Evolutionary conservation across 495 filamentous ascomycete genomes (phyloP).

Genomic region (Neurospora intermedia): DNA sequence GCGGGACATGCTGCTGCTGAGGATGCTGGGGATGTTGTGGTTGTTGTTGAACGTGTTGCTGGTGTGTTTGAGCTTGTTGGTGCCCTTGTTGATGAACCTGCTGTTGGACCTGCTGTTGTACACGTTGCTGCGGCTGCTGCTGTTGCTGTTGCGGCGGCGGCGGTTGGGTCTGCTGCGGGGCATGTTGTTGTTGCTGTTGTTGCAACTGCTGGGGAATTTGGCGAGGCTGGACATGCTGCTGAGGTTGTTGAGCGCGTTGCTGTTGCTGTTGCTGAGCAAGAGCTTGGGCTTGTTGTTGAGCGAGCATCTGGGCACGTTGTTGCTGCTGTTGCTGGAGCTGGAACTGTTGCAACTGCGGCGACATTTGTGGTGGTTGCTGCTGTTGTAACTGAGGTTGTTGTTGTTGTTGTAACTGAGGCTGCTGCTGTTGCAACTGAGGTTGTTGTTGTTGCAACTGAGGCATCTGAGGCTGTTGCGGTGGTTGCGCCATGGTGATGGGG

Average conservation of each 20-base stretch:
- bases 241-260: slow-evolving; percentile 31
- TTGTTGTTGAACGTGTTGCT: background rate
- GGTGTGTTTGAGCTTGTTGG: background rate
- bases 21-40: background rate
- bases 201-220: slow-evolving; percentile 6
- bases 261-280: slow-evolving; percentile 36
- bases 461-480: slow-evolving; percentile 43
- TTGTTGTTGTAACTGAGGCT: background rate
- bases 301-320: background rate
- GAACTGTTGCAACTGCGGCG: slow-evolving; percentile 7
- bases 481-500: slow-evolving; percentile 50
- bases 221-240: slow-evolving; percentile 4
- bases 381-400: slow-evolving; percentile 10
- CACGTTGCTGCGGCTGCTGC: slow-evolving; percentile 5
- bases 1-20: background rate
- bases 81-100: background rate
- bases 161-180: slow-evolving; percentile 1
- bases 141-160: slow-evolving; percentile 1
- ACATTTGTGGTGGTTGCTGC: slow-evolving; percentile 4
- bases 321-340: slow-evolving; percentile 6
- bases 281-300: background rate
- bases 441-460: slow-evolving; percentile 13
- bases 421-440: slow-evolving; percentile 6
- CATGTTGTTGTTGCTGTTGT: slow-evolving; percentile 6
- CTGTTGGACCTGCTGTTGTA: background rate